Conservation (phyloP, 495 filamentous ascomycete species). For the Penicillium roqueforti region DNA sequence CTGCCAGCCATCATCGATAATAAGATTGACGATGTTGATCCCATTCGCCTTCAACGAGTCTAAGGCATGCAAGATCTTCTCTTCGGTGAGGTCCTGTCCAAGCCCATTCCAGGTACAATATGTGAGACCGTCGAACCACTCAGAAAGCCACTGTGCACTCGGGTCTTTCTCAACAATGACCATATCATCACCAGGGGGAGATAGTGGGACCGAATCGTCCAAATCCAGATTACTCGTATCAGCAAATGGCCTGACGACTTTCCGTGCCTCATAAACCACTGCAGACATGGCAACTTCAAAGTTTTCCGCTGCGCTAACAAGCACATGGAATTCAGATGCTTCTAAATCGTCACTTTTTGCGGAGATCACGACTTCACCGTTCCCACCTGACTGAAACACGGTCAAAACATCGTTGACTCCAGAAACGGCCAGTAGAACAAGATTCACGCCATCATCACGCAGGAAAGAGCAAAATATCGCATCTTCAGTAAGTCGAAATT, state of each 20-base stretch:
- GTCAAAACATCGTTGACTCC: conserved; percentile 70
- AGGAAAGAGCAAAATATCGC: conserved; percentile 80
- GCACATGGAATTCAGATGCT: conserved; percentile 53
- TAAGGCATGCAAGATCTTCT: conserved; percentile 73
- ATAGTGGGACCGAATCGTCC: conserved; percentile 20
- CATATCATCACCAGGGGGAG: conserved; percentile 36
- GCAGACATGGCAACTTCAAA: conserved; percentile 77
- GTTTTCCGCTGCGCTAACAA: conserved; percentile 67
- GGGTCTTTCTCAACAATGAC: conserved; percentile 44
- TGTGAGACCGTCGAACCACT: conserved; percentile 82
- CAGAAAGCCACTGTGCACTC: conserved; percentile 68
- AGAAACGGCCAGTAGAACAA: conserved; percentile 80
- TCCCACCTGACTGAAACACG: conserved; percentile 59
- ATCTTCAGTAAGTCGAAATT: conserved; percentile 67
- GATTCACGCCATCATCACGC: conserved; percentile 64
- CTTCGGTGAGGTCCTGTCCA: conserved; percentile 74
- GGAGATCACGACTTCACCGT: conserved; percentile 64
- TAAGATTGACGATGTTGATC: conserved; percentile 74
- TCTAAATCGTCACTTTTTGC: conserved; percentile 64
- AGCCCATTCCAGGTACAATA: conserved; percentile 94
- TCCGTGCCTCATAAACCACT: conserved; percentile 80
- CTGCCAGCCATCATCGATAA: conserved; percentile 98
- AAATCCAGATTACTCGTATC: conserved; percentile 3
- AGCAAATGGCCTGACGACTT: conserved; percentile 49
- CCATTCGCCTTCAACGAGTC: conserved; percentile 63